Base-by-base conservation (phyloP, 495 filamentous ascomycete genomes). In the Penicillium paradoxum region DNA sequence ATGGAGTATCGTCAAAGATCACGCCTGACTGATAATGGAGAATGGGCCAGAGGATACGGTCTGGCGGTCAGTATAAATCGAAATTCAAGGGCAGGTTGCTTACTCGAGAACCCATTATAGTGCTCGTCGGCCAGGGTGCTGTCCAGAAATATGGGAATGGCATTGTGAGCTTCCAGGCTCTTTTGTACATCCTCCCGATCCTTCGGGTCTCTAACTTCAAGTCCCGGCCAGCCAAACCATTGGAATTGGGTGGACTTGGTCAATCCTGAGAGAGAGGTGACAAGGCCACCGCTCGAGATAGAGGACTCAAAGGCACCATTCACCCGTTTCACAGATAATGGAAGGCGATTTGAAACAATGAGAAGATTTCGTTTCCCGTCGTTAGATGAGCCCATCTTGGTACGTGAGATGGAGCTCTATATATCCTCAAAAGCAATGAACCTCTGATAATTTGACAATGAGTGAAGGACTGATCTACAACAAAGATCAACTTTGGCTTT, bases 11-110 rank as follows among this genome's bases (percentile, higher is more conserved):
- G 63, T 93, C 84, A 67, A 95, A 96, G 32, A 81, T 87, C 46
- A 96, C 90, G 44, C 89, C 90, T 11, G 90, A 88, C 63, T 96
- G 91, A 69, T 96, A 97, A 74, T 96, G 92, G 64, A 97, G 90
- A 11, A 95, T 83, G 4, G 92, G 92, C 92, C 92, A 97, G 27
- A 96, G 81, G 57, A 95, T 95, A 1, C 87, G 89, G 67, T 97
- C 91, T 15, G 19, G 24, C n/a, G 29, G 29, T 52, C 27, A 60
- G 33, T 37, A 32, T 30, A 6, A 3, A 17, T 34, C 10, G 13
- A 3, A 22, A 6, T 13, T 27, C 29, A 5, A 38, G 11, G 39
- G 22, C 11, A 39, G 3, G 37, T 25, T 9, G 54, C 67, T 32
- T 60, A 77, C 74, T 83, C 1, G 81, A 83, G 57, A 84, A 83